These are phyloP conservation scores for Trypanosoma rangeli DNA, from an alignment of 208 protist species.

Conservation along the genomic window DNA sequence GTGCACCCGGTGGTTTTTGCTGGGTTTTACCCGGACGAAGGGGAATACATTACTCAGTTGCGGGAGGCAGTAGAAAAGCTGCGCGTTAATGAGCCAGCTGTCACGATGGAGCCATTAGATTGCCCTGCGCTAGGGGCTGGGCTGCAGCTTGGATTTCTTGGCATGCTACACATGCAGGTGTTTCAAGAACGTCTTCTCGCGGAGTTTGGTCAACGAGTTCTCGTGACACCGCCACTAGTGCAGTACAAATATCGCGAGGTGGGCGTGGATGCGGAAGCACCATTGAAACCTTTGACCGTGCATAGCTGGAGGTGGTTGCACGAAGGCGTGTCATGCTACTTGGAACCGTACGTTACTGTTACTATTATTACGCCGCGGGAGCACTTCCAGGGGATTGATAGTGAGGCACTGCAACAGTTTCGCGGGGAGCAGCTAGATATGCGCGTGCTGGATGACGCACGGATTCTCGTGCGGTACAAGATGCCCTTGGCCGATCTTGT, in stretches of 20 bases:
- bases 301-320: conserved; percentile 85
- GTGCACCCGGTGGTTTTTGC: conserved; percentile 95
- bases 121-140: conserved; percentile 91
- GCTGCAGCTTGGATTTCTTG: conserved; percentile 97
- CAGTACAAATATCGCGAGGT: conserved; percentile 81
- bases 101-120: conserved; percentile 82
- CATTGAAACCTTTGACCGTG: conserved; percentile 56
- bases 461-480: conserved; percentile 73
- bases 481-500: conserved; percentile 95
- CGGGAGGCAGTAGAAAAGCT: conserved; percentile 91
- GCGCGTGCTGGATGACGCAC: conserved; percentile 71
- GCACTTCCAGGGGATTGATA: conserved; percentile 87
- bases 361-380: conserved; percentile 90
- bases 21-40: conserved; percentile 95
- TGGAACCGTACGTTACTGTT: conserved; percentile 91
- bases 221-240: conserved; percentile 95
- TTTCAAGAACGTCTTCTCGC: conserved; percentile 94
- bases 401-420: conserved; percentile 60
- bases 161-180: conserved; percentile 98
- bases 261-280: conserved; percentile 30
- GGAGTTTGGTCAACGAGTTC: conserved; percentile 91
- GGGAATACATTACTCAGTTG: conserved; percentile 81
- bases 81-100: conserved; percentile 94
- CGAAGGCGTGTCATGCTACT: conserved; percentile 75
- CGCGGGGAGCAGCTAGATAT: conserved; percentile 74